These are phyloP conservation scores for Aspergillus bridgeri DNA, from an alignment of 495 filamentous ascomycete species.

Conservation along the genomic window DNA sequence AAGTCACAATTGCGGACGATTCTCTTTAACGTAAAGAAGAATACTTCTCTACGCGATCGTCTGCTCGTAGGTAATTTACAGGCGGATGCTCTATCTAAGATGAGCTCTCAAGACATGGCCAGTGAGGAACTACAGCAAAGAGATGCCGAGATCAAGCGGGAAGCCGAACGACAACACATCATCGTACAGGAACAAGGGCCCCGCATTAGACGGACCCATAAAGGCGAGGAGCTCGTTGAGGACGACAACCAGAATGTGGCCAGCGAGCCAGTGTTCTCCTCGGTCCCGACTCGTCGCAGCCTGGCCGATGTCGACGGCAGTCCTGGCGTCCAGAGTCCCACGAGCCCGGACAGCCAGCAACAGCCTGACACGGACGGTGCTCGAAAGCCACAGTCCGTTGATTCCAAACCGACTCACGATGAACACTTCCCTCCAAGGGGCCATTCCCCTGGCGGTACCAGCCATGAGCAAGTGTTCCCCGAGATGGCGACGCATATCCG, in stretches of 20 bases:
- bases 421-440: constrained; percentile 21
- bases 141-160: constrained; percentile 67
- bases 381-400: constrained; percentile 38
- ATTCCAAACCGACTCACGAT: constrained; percentile 38
- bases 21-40: constrained; percentile 80
- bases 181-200: constrained; percentile 80
- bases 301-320: constrained; percentile 38
- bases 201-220: constrained; percentile 85
- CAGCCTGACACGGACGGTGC: constrained; percentile 21
- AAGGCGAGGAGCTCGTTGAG: constrained; percentile 88
- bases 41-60: constrained; percentile 70
- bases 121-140: constrained; percentile 83
- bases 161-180: constrained; percentile 84
- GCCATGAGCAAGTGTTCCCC: constrained; percentile 43
- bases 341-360: constrained; percentile 34
- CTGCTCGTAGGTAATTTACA: constrained; percentile 68
- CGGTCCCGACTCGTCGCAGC: constrained; percentile 35
- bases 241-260: constrained; percentile 51
- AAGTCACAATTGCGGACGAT: constrained; percentile 60
- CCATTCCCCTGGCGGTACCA: constrained; percentile 34
- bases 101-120: constrained; percentile 85
- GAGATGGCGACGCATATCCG: constrained; percentile 41
- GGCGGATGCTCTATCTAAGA: constrained; percentile 69
- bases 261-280: constrained; percentile 49
- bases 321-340: constrained; percentile 14